Base-by-base conservation (phyloP, 805 yeast genomes). In the Saccharomycopsis schoenii region DNA sequence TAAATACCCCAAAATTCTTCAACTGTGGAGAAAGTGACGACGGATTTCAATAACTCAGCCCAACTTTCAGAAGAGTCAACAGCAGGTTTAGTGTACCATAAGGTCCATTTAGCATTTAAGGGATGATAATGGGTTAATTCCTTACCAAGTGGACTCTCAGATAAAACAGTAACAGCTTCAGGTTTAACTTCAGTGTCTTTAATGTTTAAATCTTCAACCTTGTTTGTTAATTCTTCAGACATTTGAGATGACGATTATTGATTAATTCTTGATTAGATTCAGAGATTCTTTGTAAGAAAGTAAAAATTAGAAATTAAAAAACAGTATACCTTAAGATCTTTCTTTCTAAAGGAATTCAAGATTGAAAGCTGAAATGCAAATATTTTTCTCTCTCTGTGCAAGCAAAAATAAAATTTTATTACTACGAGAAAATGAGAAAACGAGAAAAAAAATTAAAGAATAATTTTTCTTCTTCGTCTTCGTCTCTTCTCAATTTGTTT, bases 1-100 rank as follows among this genome's bases (percentile, higher is more conserved):
- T 84, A 88, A 67, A 93, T 87, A 29, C 98, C 99, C 99, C 99
- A 94, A 78, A 94, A 94, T 74, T 93, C 97, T 78, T 94, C 99
- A 58, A 94, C 98, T n/a, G 97, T 84, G 60, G 85, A 82, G 69
- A 94, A 90, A 25, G 96, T 83, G 68, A 91, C 93, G 58, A 94
- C 96, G 61, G 97, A 96, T 77, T 91, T 91, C 71, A 94, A 81
- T 66, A 91, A 81, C 70, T 92, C 96, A 60, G 89, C 82, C 98
- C 98, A 93, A 69, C 89, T 84, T 76, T 90, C 96, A 66, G 78
- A 77, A 66, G 78, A 80, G 70, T 85, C 88, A 63, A 84, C 83
- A 64, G 89, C 85, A 64, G 99, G 98, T 78, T 91, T 91, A 63
- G 96, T 89, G 81, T 90, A 94, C 99, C 99, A 93, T 71, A 93